A percentile compares a stretch with the other conserved stretches of the same genome.
phyloP scores from a whole-genome alignment of 148 eudicot species.

The Nepenthes gracilis region DNA sequence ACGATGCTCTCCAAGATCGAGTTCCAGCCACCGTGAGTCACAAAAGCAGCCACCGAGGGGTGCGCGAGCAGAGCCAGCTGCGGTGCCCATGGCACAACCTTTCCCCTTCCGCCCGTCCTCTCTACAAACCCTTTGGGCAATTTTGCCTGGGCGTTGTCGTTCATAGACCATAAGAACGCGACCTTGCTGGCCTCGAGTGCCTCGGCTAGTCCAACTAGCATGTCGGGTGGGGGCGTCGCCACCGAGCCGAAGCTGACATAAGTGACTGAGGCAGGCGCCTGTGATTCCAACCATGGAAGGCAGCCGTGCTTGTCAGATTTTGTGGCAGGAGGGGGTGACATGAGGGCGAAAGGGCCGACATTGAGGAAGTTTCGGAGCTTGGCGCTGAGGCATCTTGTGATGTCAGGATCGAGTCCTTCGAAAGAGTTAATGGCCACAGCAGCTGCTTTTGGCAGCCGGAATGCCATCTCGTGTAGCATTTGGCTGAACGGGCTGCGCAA shows the following conservation, averaged over 20 bases:
- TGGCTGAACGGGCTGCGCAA: slow-evolving; percentile 30
- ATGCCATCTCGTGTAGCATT: slow-evolving; percentile 49
- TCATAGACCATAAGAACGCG: slow-evolving; percentile 65
- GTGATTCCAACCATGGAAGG: slow-evolving; percentile 44
- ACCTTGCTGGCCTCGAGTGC: slow-evolving; percentile 27
- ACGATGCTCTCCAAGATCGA: slow-evolving; percentile 58
- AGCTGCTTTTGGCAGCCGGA: slow-evolving; percentile 22
- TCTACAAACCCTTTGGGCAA: slow-evolving; percentile 36
- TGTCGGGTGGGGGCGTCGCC: slow-evolving; percentile 23
- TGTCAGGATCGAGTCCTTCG: slow-evolving; percentile 30
- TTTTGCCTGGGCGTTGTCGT: slow-evolving; percentile 8
- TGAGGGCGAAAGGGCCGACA: slow-evolving; percentile 45
- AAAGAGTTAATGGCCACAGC: slow-evolving; percentile 39
- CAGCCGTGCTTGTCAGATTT: slow-evolving; percentile 25
- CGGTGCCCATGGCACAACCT: slow-evolving; percentile 66
- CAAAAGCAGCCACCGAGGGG: slow-evolving; percentile 34
- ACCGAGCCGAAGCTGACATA: slow-evolving; percentile 62
- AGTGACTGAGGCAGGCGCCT: slow-evolving; percentile 16
- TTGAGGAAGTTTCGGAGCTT: slow-evolving; percentile 28
- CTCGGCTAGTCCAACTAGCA: slow-evolving; percentile 37
- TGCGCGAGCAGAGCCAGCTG: slow-evolving; percentile 43
- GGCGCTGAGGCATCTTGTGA: slow-evolving; percentile 21
- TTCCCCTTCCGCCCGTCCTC: slow-evolving; percentile 20
- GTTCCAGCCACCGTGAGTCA: slow-evolving; percentile 80
- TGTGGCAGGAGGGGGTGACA: slow-evolving; percentile 10